Conservation (phyloP, 768 basidiomycete species). For the Leccinum ochraceum region DNA sequence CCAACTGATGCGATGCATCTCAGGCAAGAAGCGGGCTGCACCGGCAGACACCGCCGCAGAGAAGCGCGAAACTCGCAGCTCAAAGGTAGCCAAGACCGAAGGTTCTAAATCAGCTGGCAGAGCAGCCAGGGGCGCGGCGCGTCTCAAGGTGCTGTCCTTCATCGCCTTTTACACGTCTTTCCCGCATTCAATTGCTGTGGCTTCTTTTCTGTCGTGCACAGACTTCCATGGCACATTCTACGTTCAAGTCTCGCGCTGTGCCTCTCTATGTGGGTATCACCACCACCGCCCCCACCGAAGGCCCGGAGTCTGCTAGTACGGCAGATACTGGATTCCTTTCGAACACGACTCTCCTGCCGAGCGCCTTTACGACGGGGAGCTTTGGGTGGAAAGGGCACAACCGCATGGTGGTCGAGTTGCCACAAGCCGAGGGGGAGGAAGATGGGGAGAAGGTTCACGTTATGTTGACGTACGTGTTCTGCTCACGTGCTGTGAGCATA, state of each 20-base stretch:
- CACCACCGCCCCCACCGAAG: constrained; percentile 55
- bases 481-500: not conserved
- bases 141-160: constrained; percentile 44
- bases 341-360: constrained; percentile 54
- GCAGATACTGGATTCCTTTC: constrained; percentile 65
- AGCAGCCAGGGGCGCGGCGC: constrained; percentile 40
- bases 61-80: constrained; percentile 43
- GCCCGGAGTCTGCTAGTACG: constrained; percentile 30
- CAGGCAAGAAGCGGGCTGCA: constrained; percentile 50
- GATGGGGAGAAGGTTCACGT: constrained; percentile 69
- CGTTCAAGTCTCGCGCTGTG: constrained; percentile 64
- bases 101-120: constrained; percentile 32
- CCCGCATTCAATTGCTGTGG: constrained; percentile 4
- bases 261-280: constrained; percentile 71
- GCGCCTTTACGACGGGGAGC: constrained; percentile 69
- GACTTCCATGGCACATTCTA: constrained; percentile 47
- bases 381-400: constrained; percentile 86
- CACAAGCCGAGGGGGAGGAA: constrained; percentile 46
- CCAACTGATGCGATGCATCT: constrained; percentile 1
- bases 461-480: constrained; percentile 62
- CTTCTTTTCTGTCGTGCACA: constrained; percentile 20
- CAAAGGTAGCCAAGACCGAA: constrained; percentile 54
- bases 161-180: not conserved
- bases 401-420: constrained; percentile 64
- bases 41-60: constrained; percentile 33